Base-by-base conservation (phyloP, 768 basidiomycete species). In the Calocybe indica region DNA sequence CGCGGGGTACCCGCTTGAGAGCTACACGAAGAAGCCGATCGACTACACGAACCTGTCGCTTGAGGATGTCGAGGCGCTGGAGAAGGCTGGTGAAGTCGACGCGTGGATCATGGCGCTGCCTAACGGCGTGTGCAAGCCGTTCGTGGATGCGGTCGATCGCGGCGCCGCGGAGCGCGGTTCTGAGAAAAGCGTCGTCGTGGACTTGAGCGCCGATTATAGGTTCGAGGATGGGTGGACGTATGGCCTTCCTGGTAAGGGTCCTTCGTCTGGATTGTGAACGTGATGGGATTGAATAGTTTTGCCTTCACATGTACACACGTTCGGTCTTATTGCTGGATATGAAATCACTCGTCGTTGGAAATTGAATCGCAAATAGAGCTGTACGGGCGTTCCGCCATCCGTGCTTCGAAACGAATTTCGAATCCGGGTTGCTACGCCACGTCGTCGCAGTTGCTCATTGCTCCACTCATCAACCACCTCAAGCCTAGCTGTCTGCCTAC, bases 71-170 rank as follows among this genome's bases (percentile, higher is more conserved):
- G 83, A 90, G 63, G 72, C 69, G 61, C 88, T 99, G 85, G 96
- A 97, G 67, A 83, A 84, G 67, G 72, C 81, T 43, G 85, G 88
- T 7, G 88, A 87, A 59, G 92, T 99, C 12, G 95, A 99, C 61
- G 95, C 92, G 7, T 99, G 96, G 95, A 82, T 98, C 45, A 94
- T 97, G 89, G 96, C 96, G 2, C 77, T 99, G 41, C 96, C 96
- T n/a, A 99, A 98, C 55, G 96, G 96, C 13, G 79, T 92, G 15
- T 88, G 89, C 71, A 93, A 94, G 67, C 94, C 94, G 0, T 99
- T 95, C 62, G 92, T 99, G 32, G 92, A 94, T 58, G 95, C 95
- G 11, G 70, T 99, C 41, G 92, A 96, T 58, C 76, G 80, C 34
- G 91, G 85, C 5, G 72, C 84, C 10, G 68, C 70, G 52, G 77